Conservation (phyloP, 352 stramenopile genomes). For the Thalassiosira mediterranea region DNA sequence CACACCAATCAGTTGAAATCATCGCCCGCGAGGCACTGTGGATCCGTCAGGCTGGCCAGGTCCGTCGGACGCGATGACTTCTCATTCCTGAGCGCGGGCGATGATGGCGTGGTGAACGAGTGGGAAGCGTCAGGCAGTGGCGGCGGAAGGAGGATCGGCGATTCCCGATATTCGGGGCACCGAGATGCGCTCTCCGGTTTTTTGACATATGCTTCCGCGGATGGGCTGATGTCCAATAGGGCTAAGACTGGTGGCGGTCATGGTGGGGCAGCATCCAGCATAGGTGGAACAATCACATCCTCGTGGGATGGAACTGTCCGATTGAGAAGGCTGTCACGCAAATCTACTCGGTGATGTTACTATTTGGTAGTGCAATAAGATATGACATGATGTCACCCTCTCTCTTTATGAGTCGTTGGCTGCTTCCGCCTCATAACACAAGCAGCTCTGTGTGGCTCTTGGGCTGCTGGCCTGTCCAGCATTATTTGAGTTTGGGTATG, state of each 20-base stretch:
- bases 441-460: too few relatives aligned
- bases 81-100: slow-evolving; percentile 69
- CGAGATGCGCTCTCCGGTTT: slow-evolving; percentile 73
- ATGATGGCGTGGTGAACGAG: slow-evolving; percentile 78
- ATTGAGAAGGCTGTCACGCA: slow-evolving; percentile 59
- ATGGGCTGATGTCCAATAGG: slow-evolving; percentile 33
- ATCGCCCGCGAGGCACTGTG: slow-evolving; percentile 25
- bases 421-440: too few relatives aligned
- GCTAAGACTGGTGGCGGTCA: slow-evolving; percentile 9
- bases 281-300: slow-evolving; percentile 69
- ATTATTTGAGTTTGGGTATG: too few relatives aligned
- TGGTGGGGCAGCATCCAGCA: neutral
- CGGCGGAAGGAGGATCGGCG: slow-evolving; percentile 24
- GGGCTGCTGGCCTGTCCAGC: too few relatives aligned
- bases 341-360: slow-evolving; percentile 27
- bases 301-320: slow-evolving; percentile 82
- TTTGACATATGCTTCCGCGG: slow-evolving; percentile 50
- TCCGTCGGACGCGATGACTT: slow-evolving; percentile 51
- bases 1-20: slow-evolving; percentile 59
- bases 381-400: too few relatives aligned
- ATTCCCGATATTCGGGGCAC: slow-evolving; percentile 56
- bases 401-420: too few relatives aligned
- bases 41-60: slow-evolving; percentile 58
- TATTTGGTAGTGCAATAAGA: too few relatives aligned
- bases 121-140: slow-evolving; percentile 71